Conservation (phyloP, 306 rosid species). For the Trifolium subterraneum region DNA sequence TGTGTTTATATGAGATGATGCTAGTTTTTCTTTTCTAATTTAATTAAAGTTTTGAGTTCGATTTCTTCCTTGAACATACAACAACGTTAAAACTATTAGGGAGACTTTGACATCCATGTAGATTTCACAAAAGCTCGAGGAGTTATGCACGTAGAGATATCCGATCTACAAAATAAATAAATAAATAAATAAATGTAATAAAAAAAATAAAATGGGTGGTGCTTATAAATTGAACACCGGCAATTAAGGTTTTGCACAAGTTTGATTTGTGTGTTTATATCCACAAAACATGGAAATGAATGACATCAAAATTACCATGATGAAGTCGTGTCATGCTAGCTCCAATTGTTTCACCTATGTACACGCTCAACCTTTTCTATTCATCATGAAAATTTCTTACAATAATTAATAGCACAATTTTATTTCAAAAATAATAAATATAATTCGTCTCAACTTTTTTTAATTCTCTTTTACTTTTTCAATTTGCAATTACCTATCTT, state of each 20-base stretch:
- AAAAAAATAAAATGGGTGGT: neutral
- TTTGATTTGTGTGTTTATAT: slow-evolving; percentile 5
- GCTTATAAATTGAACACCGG: slow-evolving; percentile 2
- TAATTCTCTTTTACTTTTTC: neutral
- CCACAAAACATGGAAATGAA: slow-evolving; percentile 5
- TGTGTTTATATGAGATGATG: too few species aligned
- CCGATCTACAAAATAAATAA: too few species aligned
- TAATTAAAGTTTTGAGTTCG: too few species aligned
- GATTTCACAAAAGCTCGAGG: too few species aligned
- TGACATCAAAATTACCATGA: neutral
- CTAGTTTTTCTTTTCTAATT: too few species aligned
- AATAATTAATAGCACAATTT: too few species aligned
- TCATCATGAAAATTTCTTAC: slow-evolving; percentile 26
- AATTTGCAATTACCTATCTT: neutral
- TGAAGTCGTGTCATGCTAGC: neutral
- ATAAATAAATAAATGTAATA: too few species aligned
- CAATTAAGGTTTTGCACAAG: slow-evolving; percentile 30
- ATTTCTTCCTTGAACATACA: too few species aligned
- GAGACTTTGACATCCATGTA: too few species aligned
- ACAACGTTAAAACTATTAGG: too few species aligned
- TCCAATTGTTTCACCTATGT: slow-evolving; percentile 32
- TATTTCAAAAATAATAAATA: too few species aligned
- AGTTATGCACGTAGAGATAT: too few species aligned
- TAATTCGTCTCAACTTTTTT: neutral
- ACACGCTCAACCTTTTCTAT: neutral